Evolutionary conservation across 352 stramenopile species (phyloP), one percentile per base, ranked within the genome.

Genomic region (Pythium dissotocum): DNA sequence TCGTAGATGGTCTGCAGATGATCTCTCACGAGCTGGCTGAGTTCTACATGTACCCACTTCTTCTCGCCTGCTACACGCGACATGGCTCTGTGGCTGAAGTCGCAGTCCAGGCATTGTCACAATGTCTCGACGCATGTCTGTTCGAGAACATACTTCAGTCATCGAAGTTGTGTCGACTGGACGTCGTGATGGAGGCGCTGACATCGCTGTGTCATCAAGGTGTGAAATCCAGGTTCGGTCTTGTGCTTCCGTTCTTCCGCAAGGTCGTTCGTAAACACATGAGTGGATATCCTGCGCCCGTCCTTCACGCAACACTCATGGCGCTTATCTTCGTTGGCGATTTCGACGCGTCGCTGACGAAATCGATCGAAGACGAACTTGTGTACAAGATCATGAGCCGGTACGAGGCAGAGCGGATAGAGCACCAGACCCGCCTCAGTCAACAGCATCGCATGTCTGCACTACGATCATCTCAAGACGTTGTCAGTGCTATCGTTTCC

Each of bases 281-380:
- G 6, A 60, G 49, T 30, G 77, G 75, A 0, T 88, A 89, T 57
- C 63, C 76, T 5, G 65, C 83, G 0, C 56, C 53, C 8, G 61
- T 94, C 13, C 72, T 95, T n/a, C 88, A 95, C 46, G 72, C 80
- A 10, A 77, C 81, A 16, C 58, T 93, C 32, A 91, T 89, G 52
- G 75, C 84, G 0, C 56, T 94, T n/a, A 88, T 80, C 21, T 94
- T 93, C 44, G 86, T 94, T 8, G 85, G 83, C 5, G 84, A 95
- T 36, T 93, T 90, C 38, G 83, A 93, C 56, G 69, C 79, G 0
- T 70, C 82, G 3, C 49, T 91, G 5, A 76, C 84, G 21, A 94
- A 92, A 49, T 69, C 73, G 0, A 72, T 92, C 6, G 81, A 92
- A 63, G 76, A 91, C 58, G 87, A 91, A 48, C 60, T 95, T 26